A percentile compares a stretch with the other conserved stretches of the same genome.
These are phyloP conservation scores for Colletotrichum noveboracense DNA, from an alignment of 2,329 filamentous ascomycete species.

Conservation along the genomic window DNA sequence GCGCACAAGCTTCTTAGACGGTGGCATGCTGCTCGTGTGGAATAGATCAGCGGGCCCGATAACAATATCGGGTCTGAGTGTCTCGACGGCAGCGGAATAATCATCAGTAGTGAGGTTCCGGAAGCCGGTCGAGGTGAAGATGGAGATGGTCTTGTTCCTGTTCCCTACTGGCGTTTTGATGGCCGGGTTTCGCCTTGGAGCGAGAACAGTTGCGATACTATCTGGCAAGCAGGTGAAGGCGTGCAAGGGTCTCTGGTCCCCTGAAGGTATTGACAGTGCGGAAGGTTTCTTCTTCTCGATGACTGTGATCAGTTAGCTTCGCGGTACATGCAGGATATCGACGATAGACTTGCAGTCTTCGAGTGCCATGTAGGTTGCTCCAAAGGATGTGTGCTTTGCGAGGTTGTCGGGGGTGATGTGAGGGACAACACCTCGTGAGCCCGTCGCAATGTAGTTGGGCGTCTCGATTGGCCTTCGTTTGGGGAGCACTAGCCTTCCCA, in stretches of 20 bases:
- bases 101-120: slow-evolving; percentile 70
- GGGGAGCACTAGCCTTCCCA: slow-evolving; percentile 69
- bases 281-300: slow-evolving; percentile 59
- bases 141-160: slow-evolving; percentile 71
- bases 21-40: slow-evolving; percentile 53
- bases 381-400: slow-evolving; percentile 65
- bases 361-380: slow-evolving; percentile 78
- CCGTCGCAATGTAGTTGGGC: slow-evolving; percentile 80
- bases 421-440: slow-evolving; percentile 84
- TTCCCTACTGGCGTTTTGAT: slow-evolving; percentile 75
- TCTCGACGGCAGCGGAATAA: slow-evolving; percentile 69
- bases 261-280: slow-evolving; percentile 38
- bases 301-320: slow-evolving; percentile 42
- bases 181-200: slow-evolving; percentile 77
- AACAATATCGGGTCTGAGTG: slow-evolving; percentile 80
- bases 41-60: slow-evolving; percentile 78
- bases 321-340: slow-evolving; percentile 2
- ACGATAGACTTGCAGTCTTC: slow-evolving; percentile 82
- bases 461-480: slow-evolving; percentile 75
- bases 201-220: slow-evolving; percentile 72
- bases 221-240: slow-evolving; percentile 77
- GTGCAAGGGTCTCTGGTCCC: slow-evolving; percentile 65
- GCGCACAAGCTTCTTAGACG: slow-evolving; percentile 76
- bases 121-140: slow-evolving; percentile 90
- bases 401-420: slow-evolving; percentile 90